Base-by-base conservation (phyloP, 192 early-diverging fungal species). In the Coemansia sp. region DNA sequence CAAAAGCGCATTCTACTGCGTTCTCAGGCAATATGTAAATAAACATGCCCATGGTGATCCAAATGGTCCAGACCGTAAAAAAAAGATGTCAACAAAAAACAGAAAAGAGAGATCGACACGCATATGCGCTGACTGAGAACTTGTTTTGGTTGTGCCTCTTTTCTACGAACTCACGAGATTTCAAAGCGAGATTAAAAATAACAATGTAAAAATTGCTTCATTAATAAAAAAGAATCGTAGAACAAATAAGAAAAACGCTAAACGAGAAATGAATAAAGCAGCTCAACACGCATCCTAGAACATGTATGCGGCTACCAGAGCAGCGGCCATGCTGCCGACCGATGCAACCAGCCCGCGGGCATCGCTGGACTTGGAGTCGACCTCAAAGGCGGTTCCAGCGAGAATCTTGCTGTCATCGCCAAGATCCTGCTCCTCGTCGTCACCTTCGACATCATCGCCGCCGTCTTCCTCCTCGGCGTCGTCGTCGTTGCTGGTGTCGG, bases 281-380 rank as follows among this genome's bases (percentile, higher is more conserved):
- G 12, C 16, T 40, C 17, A 34, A 55, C 34, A 18, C 7, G 50
- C 56, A 45, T 45, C 42, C 68, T 65, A 80, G 77, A 74, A 68
- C 51, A 56, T 42, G 56, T 58, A 63, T 16, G 69, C 56, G n/a
- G 66, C 73, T 34, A 74, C 40, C 58, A 80, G 72, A 11, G 73
- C 73, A 25, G 77, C 56, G 31, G 63, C 45, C 14, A 67, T 52
- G 60, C 67, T 61, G 25, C 67, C 67, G 51, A 73, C 22, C 61
- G 79, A 73, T 2, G 63, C 75, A 12, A 33, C 48, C 56, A 69
- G 55, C 29, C 61, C 38, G 56, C 64, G 61, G 28, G 61, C 67
- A 45, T 61, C 51, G 71, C 68, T 72, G 64, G 64, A 42, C 16
- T 40, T 51, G 32, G 56, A 28, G 14, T 29, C 48, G 34, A 12